Conservation (phyloP, 768 basidiomycete genomes). For the Amanita pallidorosea region DNA sequence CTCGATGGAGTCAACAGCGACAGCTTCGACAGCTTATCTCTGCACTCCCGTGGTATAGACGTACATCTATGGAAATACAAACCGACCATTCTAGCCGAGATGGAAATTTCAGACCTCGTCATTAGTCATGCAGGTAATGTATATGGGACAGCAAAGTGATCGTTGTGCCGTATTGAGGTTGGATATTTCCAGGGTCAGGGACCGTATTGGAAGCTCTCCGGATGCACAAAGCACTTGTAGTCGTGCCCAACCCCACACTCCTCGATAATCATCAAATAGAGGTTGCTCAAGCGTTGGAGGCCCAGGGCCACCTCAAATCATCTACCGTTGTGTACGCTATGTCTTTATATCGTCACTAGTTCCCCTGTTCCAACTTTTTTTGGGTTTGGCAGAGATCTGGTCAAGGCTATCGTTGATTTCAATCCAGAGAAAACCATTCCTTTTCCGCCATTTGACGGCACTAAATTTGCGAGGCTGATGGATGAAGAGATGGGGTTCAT, state of each 20-base stretch:
- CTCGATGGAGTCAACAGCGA: neutral
- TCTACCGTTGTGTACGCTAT: conserved; percentile 55
- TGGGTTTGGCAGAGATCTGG: conserved; percentile 38
- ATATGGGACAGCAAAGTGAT: neutral
- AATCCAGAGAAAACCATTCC: conserved; percentile 32
- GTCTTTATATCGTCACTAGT: conserved; percentile 6
- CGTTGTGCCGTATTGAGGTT: neutral
- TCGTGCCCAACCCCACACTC: conserved; percentile 81
- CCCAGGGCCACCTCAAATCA: conserved; percentile 44
- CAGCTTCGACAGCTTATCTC: neutral
- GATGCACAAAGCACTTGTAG: conserved; percentile 65
- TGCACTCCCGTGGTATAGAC: conserved; percentile 25
- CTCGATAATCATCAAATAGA: conserved; percentile 93
- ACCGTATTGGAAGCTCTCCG: conserved; percentile 87
- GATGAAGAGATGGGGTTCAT: conserved; percentile 75
- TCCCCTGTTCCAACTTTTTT: neutral
- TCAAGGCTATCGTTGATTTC: conserved; percentile 40
- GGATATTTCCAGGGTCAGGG: conserved; percentile 78
- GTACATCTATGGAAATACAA: conserved; percentile 71
- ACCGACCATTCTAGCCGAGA: conserved; percentile 56
- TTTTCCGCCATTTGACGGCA: conserved; percentile 63
- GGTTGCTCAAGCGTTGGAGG: conserved; percentile 59
- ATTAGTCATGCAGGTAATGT: conserved; percentile 85
- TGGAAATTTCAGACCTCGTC: conserved; percentile 60
- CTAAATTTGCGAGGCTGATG: conserved; percentile 53